These are phyloP conservation scores for Pythium grandisporangium DNA, from an alignment of 352 stramenopile species.

Conservation along the genomic window DNA sequence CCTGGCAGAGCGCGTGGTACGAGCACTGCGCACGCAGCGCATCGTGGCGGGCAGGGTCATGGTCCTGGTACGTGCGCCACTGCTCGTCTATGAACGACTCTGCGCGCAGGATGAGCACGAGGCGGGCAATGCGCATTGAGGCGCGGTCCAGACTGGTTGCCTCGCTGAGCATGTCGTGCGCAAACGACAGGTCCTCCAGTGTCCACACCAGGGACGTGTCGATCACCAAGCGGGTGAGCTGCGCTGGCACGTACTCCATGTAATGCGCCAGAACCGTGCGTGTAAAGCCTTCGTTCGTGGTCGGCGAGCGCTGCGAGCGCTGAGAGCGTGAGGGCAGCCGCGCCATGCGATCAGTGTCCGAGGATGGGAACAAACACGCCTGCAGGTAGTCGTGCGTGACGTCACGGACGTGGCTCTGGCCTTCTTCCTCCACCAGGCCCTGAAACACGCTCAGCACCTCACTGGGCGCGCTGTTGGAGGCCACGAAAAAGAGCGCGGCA, in stretches of 20 bases:
- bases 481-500: slow-evolving; percentile 61
- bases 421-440: slow-evolving; percentile 25
- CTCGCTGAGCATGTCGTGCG: slow-evolving; percentile 38
- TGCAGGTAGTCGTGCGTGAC: slow-evolving; percentile 67
- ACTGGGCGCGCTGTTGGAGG: slow-evolving; percentile 46
- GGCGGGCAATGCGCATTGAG: slow-evolving; percentile 46
- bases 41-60: too few relatives aligned
- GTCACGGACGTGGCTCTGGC: slow-evolving; percentile 38
- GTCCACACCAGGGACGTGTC: slow-evolving; percentile 68
- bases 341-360: slow-evolving; percentile 13
- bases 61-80: too few relatives aligned
- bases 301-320: slow-evolving; percentile 6
- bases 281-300: slow-evolving; percentile 28
- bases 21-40: too few relatives aligned
- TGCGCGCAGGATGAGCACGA: slow-evolving; percentile 56
- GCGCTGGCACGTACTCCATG: slow-evolving; percentile 60
- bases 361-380: slow-evolving; percentile 61
- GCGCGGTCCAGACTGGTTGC: slow-evolving; percentile 24
- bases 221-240: slow-evolving; percentile 60
- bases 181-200: slow-evolving; percentile 58
- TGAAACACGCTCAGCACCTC: slow-evolving; percentile 52
- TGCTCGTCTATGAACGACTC: slow-evolving; percentile 1
- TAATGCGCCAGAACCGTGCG: slow-evolving; percentile 64
- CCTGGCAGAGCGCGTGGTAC: too few relatives aligned
- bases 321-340: slow-evolving; percentile 3